phyloP scores from a whole-genome alignment of 441 rosid genomes.

The Gossypium schwendimanii region DNA sequence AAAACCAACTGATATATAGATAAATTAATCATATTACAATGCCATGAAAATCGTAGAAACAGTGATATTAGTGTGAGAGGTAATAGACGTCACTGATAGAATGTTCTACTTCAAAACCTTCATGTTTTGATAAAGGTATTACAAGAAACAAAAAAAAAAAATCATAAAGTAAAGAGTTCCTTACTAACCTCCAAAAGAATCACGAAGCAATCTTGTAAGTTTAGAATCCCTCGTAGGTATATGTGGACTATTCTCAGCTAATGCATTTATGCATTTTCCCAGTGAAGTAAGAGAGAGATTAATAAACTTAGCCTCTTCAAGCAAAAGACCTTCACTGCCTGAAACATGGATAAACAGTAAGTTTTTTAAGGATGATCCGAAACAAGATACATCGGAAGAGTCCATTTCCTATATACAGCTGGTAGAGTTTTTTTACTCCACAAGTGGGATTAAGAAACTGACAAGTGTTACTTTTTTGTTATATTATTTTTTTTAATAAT shows the following conservation, averaged over 20 bases:
- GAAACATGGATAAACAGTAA: conserved; percentile 12
- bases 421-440: not conserved
- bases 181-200: conserved; percentile 78
- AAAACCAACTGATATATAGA: not conserved
- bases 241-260: conserved; percentile 85
- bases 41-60: not conserved
- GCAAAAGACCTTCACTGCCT: conserved; percentile 83
- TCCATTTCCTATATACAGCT: no score
- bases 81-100: not conserved
- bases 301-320: conserved; percentile 90
- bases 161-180: not conserved
- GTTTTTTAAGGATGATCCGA: not conserved
- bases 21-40: not conserved
- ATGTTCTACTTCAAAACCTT: not conserved
- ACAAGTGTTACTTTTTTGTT: not conserved
- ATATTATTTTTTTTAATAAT: not conserved
- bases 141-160: not conserved
- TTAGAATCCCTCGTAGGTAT: conserved; percentile 90
- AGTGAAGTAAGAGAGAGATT: conserved; percentile 84
- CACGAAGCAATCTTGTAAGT: conserved; percentile 85
- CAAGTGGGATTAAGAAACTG: not conserved
- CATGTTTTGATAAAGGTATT: not conserved
- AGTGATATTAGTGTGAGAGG: not conserved
- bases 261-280: conserved; percentile 90
- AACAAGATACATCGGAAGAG: not conserved